Conservation (phyloP, 208 protist species). For the Acanthamoeba royreba region DNA sequence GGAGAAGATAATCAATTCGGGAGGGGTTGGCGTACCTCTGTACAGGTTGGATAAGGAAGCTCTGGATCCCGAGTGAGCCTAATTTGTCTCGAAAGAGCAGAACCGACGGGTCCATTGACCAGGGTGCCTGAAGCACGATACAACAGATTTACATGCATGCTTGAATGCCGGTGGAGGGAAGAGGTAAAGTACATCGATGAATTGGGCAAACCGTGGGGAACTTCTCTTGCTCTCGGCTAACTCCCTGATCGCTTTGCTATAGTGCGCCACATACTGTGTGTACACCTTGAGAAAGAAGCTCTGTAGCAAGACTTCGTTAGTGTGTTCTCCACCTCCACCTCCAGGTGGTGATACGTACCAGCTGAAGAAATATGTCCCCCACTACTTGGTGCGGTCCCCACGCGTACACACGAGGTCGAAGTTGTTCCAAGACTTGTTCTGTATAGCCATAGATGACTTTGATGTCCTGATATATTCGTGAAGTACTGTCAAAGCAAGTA, state of each 20-base stretch:
- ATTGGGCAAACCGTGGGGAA: background rate
- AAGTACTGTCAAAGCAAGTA: background rate
- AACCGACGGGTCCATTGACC: background rate
- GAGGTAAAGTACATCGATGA: background rate
- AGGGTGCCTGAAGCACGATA: background rate
- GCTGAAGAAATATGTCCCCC: background rate
- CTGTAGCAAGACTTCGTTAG: background rate
- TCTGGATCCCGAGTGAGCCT: background rate
- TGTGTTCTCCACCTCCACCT: background rate
- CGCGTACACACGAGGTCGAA: background rate
- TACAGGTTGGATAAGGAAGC: background rate
- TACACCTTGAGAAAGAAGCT: background rate
- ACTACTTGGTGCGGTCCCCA: background rate
- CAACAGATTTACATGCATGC: background rate
- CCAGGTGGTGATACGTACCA: background rate
- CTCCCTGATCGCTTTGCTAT: background rate
- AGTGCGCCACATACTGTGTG: background rate
- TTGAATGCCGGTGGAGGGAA: background rate
- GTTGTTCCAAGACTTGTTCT: background rate
- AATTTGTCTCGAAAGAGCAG: background rate
- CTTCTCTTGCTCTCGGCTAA: background rate
- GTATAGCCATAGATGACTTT: background rate
- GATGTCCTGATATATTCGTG: background rate
- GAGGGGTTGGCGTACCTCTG: too few relatives aligned
- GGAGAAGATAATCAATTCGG: too few relatives aligned